Evolutionary conservation across 169 alveolate species (phyloP).

Genomic region (Besnoitia besnoiti): DNA sequence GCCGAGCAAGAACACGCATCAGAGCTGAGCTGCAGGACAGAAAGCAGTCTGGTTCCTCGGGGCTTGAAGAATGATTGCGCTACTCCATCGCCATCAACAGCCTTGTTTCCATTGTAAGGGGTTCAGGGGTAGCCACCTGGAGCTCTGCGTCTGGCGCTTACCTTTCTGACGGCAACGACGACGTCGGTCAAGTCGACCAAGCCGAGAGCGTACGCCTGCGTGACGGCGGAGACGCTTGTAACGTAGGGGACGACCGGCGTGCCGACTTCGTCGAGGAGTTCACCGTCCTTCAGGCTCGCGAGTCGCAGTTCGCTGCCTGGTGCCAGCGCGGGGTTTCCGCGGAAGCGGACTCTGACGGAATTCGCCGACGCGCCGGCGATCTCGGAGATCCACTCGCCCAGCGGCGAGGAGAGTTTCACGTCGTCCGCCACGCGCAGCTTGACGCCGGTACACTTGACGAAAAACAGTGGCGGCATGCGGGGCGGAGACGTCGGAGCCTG

Average conservation of each 20-base stretch:
- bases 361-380: not conserved
- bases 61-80: no score
- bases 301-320: not conserved
- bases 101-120: no score
- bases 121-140: no score
- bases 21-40: no score
- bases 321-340: not conserved
- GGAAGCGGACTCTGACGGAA: not conserved
- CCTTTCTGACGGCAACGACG: not conserved
- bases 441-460: not conserved
- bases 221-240: slow-evolving; percentile 26
- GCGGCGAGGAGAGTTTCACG: not conserved
- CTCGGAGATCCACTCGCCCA: not conserved
- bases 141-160: not conserved
- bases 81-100: no score
- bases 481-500: not conserved
- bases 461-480: not conserved
- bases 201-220: slow-evolving; percentile 26
- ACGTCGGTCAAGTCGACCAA: not conserved
- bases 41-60: no score
- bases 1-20: no score
- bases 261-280: not conserved
- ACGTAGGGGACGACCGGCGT: slow-evolving; percentile 12
- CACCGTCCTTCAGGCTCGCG: not conserved
- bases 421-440: slow-evolving; percentile 8